Percentiles rank a stretch among this genome's conserved stretches.
Evolutionary conservation across 176 grass and related monocot genomes (phyloP).

Genomic region (Puya raimondii): DNA sequence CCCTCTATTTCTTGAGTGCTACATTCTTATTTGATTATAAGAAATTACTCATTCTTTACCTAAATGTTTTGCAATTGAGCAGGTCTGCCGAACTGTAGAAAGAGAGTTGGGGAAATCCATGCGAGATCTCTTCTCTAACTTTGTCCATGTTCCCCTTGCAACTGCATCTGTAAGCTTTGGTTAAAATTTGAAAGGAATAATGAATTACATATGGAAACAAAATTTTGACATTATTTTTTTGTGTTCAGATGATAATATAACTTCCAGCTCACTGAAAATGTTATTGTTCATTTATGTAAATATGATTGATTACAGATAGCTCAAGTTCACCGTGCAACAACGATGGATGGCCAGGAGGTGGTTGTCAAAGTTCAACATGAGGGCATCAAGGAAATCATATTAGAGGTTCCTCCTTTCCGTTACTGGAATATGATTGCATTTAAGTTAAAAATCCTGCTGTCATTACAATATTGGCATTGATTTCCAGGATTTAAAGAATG

Average conservation of each 20-base stretch:
- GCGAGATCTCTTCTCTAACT: conserved; percentile 67
- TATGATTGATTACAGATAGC: conserved; percentile 60
- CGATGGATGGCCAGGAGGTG: conserved; percentile 74
- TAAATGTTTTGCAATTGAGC: conserved; percentile 6
- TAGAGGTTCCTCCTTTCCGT: conserved; percentile 59
- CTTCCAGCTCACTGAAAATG: conserved; percentile 6
- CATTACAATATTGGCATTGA: conserved; percentile 17
- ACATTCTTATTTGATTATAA: neutral
- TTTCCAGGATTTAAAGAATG: conserved; percentile 91
- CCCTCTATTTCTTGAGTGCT: neutral
- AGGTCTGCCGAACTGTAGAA: conserved; percentile 84
- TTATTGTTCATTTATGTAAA: neutral
- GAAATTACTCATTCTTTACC: neutral
- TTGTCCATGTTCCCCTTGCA: conserved; percentile 77
- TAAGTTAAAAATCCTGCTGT: conserved; percentile 1
- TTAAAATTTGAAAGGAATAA: conserved; percentile 5
- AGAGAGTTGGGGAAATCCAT: conserved; percentile 73
- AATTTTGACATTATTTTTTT: neutral
- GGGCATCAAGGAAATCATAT: conserved; percentile 88
- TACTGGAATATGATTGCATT: conserved; percentile 1
- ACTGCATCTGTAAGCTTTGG: conserved; percentile 79
- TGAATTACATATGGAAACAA: neutral
- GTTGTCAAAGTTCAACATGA: conserved; percentile 97
- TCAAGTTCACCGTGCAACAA: conserved; percentile 90
- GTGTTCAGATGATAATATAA: neutral